A percentile compares a stretch with the other conserved stretches of the same genome.
These are phyloP conservation scores for Fusarium pseudocircinatum DNA, from an alignment of 2,329 filamentous ascomycete genomes.

Conservation along the genomic window DNA sequence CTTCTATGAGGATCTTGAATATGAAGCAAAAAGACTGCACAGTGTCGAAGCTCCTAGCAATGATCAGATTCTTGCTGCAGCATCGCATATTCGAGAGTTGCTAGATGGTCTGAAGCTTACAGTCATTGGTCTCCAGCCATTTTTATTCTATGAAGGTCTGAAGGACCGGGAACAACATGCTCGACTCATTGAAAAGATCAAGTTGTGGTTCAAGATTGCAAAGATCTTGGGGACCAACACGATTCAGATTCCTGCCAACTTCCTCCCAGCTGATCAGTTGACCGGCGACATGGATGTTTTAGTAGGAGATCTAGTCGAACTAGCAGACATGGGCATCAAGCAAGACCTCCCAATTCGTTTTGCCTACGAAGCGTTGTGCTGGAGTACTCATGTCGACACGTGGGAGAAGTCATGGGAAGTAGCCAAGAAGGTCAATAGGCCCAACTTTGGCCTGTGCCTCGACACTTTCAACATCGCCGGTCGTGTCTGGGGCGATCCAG, in stretches of 20 bases:
- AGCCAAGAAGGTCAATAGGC: background rate
- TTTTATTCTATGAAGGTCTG: slow-evolving; percentile 6
- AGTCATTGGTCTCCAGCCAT: slow-evolving; percentile 6
- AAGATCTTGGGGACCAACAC: background rate
- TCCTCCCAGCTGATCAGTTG: slow-evolving; percentile 8
- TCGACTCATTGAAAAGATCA: background rate
- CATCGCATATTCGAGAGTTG: background rate
- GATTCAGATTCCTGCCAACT: slow-evolving; percentile 12
- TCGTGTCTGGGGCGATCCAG: slow-evolving; percentile 5
- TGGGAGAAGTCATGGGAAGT: slow-evolving; percentile 20
- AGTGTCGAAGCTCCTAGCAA: background rate
- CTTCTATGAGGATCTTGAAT: slow-evolving; percentile 12
- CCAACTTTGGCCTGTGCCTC: slow-evolving; percentile 6
- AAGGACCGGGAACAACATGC: background rate
- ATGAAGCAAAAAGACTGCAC: background rate
- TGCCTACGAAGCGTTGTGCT: slow-evolving; percentile 2
- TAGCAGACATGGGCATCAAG: background rate
- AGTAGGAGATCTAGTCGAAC: background rate
- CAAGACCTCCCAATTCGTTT: background rate
- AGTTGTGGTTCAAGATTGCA: slow-evolving; percentile 2
- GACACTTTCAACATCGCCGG: slow-evolving; percentile 15
- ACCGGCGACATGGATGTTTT: slow-evolving; percentile 12
- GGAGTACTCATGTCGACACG: slow-evolving; percentile 3
- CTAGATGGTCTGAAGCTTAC: background rate
- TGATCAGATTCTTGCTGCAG: background rate